phyloP scores from a whole-genome alignment of 2,329 filamentous ascomycete species.

The Leptoxyphium fumago region DNA sequence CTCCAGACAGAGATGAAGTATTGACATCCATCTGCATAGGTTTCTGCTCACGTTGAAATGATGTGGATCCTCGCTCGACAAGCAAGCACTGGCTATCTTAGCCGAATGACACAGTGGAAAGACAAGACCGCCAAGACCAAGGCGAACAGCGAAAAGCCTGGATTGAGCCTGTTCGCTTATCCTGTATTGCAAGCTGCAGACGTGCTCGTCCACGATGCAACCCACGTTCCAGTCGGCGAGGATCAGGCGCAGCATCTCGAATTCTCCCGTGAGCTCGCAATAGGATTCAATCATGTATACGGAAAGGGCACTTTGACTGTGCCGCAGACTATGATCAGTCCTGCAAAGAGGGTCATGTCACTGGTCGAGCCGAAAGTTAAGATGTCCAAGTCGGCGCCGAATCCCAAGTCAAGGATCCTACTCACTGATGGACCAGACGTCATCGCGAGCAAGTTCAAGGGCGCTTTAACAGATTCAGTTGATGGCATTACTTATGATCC shows the following conservation, averaged over 20 bases:
- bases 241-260: slow-evolving; percentile 92
- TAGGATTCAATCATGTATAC: slow-evolving; percentile 70
- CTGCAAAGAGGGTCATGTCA: slow-evolving; percentile 78
- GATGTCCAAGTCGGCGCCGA: slow-evolving; percentile 82
- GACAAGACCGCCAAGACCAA: slow-evolving; percentile 28
- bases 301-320: slow-evolving; percentile 40
- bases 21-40: slow-evolving; percentile 27
- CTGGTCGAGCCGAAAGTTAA: slow-evolving; percentile 63
- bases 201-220: slow-evolving; percentile 75
- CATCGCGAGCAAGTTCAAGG: slow-evolving; percentile 55
- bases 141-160: slow-evolving; percentile 34
- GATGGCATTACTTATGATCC: slow-evolving; percentile 60
- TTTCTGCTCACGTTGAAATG: slow-evolving; percentile 68
- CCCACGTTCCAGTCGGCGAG: slow-evolving; percentile 91
- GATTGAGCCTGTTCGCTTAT: slow-evolving; percentile 87
- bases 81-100: slow-evolving; percentile 83
- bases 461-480: slow-evolving; percentile 62
- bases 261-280: slow-evolving; percentile 73
- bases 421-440: slow-evolving; percentile 55
- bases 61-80: slow-evolving; percentile 90
- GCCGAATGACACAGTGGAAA: slow-evolving; percentile 99
- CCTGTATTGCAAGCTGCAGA: slow-evolving; percentile 92
- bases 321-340: slow-evolving; percentile 63
- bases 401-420: slow-evolving; percentile 62
- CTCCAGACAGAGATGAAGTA: not conserved